These are phyloP conservation scores for Fusarium zealandicum DNA, from an alignment of 2,329 filamentous ascomycete genomes.

Conservation along the genomic window DNA sequence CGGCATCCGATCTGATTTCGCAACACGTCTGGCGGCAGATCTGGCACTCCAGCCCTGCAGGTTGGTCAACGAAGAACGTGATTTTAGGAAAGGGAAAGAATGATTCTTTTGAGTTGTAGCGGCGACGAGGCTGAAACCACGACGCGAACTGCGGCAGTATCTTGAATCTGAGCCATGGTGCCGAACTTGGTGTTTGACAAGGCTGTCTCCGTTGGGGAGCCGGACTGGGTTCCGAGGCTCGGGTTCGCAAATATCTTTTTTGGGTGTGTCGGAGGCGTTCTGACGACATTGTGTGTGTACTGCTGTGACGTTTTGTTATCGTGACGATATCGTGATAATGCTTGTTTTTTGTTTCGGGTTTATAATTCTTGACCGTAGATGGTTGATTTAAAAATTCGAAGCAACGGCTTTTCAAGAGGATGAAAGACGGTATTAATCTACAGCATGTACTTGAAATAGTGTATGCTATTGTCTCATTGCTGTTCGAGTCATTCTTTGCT, in stretches of 20 bases:
- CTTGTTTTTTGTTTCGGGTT: neutral
- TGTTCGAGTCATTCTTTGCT: too few relatives aligned
- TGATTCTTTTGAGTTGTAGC: constrained; percentile 27
- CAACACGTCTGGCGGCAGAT: constrained; percentile 38
- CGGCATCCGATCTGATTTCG: constrained; percentile 25
- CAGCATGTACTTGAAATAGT: too few relatives aligned
- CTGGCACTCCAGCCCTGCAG: constrained; percentile 34
- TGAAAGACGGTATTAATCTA: too few relatives aligned
- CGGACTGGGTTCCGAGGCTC: constrained; percentile 1
- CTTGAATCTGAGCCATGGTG: constrained; percentile 18
- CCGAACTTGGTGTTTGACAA: neutral
- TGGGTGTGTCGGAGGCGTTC: neutral
- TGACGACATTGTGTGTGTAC: constrained; percentile 15
- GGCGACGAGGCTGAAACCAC: constrained; percentile 31
- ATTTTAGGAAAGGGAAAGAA: constrained; percentile 42
- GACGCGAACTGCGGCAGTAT: constrained; percentile 13
- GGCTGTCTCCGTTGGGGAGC: neutral
- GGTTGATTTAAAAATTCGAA: neutral
- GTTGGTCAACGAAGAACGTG: constrained; percentile 41
- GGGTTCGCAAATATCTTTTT: constrained; percentile 18
- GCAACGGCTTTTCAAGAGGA: too few relatives aligned
- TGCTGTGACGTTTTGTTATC: neutral
- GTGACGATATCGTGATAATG: neutral
- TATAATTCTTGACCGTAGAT: neutral
- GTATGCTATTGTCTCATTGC: too few relatives aligned